These are phyloP conservation scores for Fusarium veterinarium DNA, from an alignment of 2,329 filamentous ascomycete species.

Conservation along the genomic window DNA sequence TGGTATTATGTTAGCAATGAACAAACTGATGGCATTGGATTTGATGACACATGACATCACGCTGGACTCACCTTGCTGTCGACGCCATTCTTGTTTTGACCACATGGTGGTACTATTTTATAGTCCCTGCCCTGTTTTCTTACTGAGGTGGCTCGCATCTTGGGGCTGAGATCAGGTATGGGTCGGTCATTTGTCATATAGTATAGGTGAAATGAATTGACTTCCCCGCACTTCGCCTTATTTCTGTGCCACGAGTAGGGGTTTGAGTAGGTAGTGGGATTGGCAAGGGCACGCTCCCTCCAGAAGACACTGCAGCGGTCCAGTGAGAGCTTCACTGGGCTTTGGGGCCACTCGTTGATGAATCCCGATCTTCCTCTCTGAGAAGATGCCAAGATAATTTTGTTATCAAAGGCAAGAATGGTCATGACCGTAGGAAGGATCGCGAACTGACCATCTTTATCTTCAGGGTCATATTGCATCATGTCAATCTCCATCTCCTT, in stretches of 20 bases:
- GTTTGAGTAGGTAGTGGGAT: neutral
- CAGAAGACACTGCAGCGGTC: neutral
- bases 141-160: neutral
- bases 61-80: neutral
- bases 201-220: neutral
- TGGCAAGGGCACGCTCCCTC: neutral
- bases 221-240: neutral
- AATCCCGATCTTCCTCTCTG: neutral
- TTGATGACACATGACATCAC: neutral
- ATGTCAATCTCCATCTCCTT: neutral
- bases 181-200: neutral
- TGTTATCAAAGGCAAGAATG: neutral
- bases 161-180: neutral
- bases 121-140: neutral
- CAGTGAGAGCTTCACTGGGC: neutral
- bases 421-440: neutral
- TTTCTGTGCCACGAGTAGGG: neutral
- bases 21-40: neutral
- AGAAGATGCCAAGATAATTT: constrained; percentile 5
- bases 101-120: neutral
- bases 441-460: neutral
- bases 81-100: neutral
- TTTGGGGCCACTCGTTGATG: neutral
- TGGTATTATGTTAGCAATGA: neutral
- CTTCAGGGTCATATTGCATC: neutral